A percentile compares a stretch with the other conserved stretches of the same genome.
These are phyloP conservation scores for Lathyrus sativus DNA, from an alignment of 306 rosid genomes.

Conservation along the genomic window DNA sequence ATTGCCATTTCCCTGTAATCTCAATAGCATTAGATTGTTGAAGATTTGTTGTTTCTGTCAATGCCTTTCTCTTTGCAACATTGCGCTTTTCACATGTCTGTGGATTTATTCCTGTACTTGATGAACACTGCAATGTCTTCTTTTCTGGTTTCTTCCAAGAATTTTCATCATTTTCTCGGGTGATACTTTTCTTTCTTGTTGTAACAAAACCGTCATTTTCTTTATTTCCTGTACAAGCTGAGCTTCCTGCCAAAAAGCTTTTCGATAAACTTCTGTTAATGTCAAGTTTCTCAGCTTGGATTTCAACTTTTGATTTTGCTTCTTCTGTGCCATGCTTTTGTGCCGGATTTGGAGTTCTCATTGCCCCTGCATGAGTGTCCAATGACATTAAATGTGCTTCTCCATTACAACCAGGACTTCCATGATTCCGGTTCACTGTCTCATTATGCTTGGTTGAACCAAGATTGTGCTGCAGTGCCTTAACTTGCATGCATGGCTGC, in stretches of 20 bases:
- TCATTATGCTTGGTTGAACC: conserved; percentile 34
- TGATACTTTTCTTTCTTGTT: conserved; percentile 47
- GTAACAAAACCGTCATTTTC: conserved; percentile 65
- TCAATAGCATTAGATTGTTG: conserved; percentile 39
- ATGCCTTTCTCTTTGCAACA: conserved; percentile 50
- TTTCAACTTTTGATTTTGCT: conserved; percentile 29
- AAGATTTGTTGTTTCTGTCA: conserved; percentile 74
- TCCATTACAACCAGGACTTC: conserved; percentile 22
- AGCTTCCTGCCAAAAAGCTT: conserved; percentile 31
- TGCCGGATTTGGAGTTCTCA: conserved; percentile 29
- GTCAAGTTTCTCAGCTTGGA: conserved; percentile 35
- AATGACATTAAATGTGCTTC: conserved; percentile 30
- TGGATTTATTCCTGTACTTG: conserved; percentile 27
- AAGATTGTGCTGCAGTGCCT: conserved; percentile 32
- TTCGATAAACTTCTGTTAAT: conserved; percentile 8
- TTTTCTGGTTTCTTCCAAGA: conserved; percentile 36
- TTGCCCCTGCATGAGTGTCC: neutral
- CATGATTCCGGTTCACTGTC: conserved; percentile 30
- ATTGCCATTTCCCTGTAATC: conserved; percentile 78
- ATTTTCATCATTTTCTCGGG: conserved; percentile 39
- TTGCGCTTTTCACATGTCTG: conserved; percentile 31
- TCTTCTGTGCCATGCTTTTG: conserved; percentile 12
- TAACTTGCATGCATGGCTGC: conserved; percentile 36
- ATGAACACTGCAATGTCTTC: conserved; percentile 22
- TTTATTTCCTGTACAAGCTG: conserved; percentile 45